Percentiles rank a stretch among this genome's conserved stretches.
These are phyloP conservation scores for Nelumbo lutea DNA, from an alignment of 164 flowering plant species.

Conservation along the genomic window DNA sequence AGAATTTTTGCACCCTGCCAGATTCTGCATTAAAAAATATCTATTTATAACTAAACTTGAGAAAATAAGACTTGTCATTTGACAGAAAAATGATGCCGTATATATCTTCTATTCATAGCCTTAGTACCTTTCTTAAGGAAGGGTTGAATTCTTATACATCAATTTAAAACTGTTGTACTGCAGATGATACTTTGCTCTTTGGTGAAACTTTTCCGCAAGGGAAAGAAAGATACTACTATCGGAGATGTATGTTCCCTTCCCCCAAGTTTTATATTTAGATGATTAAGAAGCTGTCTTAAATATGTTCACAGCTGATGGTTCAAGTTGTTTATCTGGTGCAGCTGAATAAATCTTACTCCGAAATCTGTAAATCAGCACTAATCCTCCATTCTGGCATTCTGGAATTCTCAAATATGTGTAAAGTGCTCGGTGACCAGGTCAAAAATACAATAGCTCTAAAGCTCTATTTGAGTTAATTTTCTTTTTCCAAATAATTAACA, in stretches of 20 bases:
- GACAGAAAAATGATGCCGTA: too few relatives aligned
- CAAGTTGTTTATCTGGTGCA: slow-evolving; percentile 25
- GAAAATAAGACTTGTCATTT: too few relatives aligned
- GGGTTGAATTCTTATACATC: neutral
- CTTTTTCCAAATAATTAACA: neutral
- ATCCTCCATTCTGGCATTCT: slow-evolving; percentile 60
- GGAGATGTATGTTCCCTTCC: slow-evolving; percentile 51
- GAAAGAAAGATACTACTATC: slow-evolving; percentile 67
- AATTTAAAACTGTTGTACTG: slow-evolving; percentile 3
- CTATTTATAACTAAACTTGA: too few relatives aligned
- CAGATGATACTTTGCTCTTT: slow-evolving; percentile 86
- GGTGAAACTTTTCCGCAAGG: slow-evolving; percentile 60
- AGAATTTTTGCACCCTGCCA: too few relatives aligned
- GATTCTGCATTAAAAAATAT: too few relatives aligned
- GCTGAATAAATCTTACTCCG: slow-evolving; percentile 70
- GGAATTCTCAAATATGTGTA: slow-evolving; percentile 77
- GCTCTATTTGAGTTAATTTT: neutral
- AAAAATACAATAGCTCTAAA: neutral
- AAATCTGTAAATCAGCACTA: slow-evolving; percentile 54
- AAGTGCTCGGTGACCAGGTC: slow-evolving; percentile 88
- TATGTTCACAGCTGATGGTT: slow-evolving; percentile 2
- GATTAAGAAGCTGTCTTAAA: neutral
- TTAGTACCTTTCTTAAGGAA: too few relatives aligned
- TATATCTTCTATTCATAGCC: too few relatives aligned
- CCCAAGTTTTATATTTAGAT: neutral